Evolutionary conservation across 2,329 filamentous ascomycete genomes (phyloP), one percentile per base, ranked within the genome.

Genomic region (Aspergillus udagawae): DNA sequence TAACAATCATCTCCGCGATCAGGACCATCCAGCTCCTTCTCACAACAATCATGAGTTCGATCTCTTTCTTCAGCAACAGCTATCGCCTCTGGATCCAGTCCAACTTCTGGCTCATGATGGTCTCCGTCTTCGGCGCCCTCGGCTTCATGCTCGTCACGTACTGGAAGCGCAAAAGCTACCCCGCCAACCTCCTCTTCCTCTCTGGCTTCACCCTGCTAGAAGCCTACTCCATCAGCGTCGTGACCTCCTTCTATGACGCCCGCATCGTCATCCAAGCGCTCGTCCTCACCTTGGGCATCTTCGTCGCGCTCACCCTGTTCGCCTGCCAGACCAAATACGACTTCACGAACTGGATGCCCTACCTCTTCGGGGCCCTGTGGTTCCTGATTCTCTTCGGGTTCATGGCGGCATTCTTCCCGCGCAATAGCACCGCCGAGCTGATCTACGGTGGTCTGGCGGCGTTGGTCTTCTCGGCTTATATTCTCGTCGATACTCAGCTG

Each of bases 301-400:
- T 88, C 67, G 75, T 87, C 49, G 83, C 81, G 29, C 73, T 88
- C 56, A 87, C 83, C 3, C 76, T 92, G 48, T 97, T 99, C 74
- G 94, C 94, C 51, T 96, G 92, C 84, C 94, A 99, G 80, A 90
- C 90, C 63, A 96, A 95, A 75, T 99, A 99, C 73, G 94, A 99
- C 80, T 99, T 99, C 74, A 97, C 93, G 1, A 88, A 86, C 63
- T 99, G 94, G 93, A 90, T 93, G 81, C 93, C 94, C 20, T 97
- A 97, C 73, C 85, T 97, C 3, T 95, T 95, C 69, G 92, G 92
- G 57, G 87, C 83, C 0, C 83, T 99, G 20, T 97, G 94, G 94
- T 88, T 90, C 6, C 78, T 97, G 58, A 83, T 99, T 61, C 80
- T 99, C 44, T 97, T 97, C 71, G 90, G 94, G 52, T 94, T 99